Evolutionary conservation across 225 moss, liverwort and hornwort species (phyloP).

Genomic region (Pleurozium schreberi): DNA sequence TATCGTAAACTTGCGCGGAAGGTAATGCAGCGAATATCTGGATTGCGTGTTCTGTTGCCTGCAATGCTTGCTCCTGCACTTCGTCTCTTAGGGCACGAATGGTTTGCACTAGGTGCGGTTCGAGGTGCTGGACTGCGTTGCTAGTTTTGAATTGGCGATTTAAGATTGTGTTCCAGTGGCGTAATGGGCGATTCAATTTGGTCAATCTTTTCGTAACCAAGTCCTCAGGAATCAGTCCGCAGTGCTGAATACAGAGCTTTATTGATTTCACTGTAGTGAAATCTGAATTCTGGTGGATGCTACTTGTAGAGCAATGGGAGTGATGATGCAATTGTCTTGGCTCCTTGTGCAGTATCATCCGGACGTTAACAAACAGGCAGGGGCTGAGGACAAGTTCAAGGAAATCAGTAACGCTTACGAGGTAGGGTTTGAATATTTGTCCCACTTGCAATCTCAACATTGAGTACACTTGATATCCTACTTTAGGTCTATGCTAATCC

Average conservation of each 20-base stretch:
- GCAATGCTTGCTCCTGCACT: not conserved
- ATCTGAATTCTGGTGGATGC: not conserved
- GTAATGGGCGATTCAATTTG: not conserved
- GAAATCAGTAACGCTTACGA: conserved; percentile 99
- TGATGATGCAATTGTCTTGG: not conserved
- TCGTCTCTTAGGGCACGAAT: not conserved
- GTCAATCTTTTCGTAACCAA: not conserved
- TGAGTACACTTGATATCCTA: not conserved
- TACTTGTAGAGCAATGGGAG: not conserved
- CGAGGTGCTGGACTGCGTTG: not conserved
- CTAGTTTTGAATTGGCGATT: not conserved
- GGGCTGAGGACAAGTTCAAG: conserved; percentile 96
- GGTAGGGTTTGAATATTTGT: conserved; percentile 29
- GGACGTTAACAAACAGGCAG: conserved; percentile 92
- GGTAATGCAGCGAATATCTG: conserved; percentile 20
- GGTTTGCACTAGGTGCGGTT: not conserved
- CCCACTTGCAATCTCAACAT: not conserved
- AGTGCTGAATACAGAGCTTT: not conserved
- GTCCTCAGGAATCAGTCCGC: not conserved
- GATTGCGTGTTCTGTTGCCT: not conserved
- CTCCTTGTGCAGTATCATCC: conserved; percentile 74
- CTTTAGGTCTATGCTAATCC: not conserved
- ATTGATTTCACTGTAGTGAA: not conserved
- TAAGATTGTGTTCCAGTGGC: not conserved
- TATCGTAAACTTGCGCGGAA: conserved; percentile 95